phyloP scores from a whole-genome alignment of 2,329 filamentous ascomycete species.

The Whalleya microplaca region DNA sequence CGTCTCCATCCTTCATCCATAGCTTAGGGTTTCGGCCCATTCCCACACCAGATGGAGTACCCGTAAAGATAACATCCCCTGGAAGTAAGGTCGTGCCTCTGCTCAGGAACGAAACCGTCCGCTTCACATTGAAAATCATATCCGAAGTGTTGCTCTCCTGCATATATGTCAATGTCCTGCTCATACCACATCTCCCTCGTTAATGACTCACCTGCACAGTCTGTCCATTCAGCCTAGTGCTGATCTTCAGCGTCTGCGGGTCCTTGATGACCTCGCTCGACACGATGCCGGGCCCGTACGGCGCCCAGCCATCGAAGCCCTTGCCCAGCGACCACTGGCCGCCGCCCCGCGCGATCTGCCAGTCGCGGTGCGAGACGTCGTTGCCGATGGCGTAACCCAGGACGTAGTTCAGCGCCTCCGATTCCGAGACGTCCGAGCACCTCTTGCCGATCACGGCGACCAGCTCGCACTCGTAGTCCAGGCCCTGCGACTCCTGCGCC shows the following conservation, averaged over 20 bases:
- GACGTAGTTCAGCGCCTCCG: slow-evolving; percentile 70
- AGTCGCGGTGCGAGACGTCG: slow-evolving; percentile 80
- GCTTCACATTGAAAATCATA: slow-evolving; percentile 65
- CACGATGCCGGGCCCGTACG: slow-evolving; percentile 73
- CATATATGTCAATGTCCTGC: not conserved
- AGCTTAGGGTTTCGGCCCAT: slow-evolving; percentile 69
- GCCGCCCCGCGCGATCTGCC: slow-evolving; percentile 70
- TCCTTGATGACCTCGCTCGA: slow-evolving; percentile 57
- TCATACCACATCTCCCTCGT: not conserved
- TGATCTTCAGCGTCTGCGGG: slow-evolving; percentile 60
- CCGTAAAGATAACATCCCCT: slow-evolving; percentile 69
- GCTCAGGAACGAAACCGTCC: slow-evolving; percentile 63
- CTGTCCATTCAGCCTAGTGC: slow-evolving; percentile 62
- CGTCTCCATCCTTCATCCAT: slow-evolving; percentile 72
- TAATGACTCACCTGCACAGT: slow-evolving; percentile 50
- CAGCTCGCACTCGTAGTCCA: slow-evolving; percentile 83
- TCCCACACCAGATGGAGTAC: slow-evolving; percentile 72
- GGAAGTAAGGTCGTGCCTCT: slow-evolving; percentile 65
- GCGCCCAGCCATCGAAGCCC: slow-evolving; percentile 76
- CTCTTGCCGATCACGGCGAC: slow-evolving; percentile 73
- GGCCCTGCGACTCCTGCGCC: slow-evolving; percentile 66
- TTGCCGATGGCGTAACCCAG: slow-evolving; percentile 77
- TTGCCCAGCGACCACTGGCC: slow-evolving; percentile 75
- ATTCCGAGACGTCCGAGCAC: slow-evolving; percentile 66
- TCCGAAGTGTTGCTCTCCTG: slow-evolving; percentile 60